A percentile compares a stretch with the other conserved stretches of the same genome.
These are phyloP conservation scores for Spathaspora hagerdaliae DNA, from an alignment of 805 yeast genomes.

Conservation along the genomic window DNA sequence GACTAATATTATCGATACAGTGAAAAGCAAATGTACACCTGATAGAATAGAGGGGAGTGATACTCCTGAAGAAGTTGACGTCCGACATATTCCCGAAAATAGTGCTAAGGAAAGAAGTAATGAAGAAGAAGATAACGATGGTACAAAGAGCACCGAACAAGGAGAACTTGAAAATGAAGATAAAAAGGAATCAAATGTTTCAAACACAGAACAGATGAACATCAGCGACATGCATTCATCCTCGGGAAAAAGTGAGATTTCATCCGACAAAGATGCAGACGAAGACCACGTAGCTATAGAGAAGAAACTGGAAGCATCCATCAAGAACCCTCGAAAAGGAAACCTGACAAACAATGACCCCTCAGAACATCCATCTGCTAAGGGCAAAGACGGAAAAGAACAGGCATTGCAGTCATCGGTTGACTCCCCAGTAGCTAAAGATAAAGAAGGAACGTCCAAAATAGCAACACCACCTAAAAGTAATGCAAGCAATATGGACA, in stretches of 20 bases:
- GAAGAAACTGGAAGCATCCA: too few relatives aligned
- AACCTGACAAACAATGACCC: too few relatives aligned
- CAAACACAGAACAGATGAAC: too few relatives aligned
- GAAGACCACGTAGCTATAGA: background rate
- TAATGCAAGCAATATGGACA: slow-evolving; percentile 41
- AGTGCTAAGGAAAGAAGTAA: slow-evolving; percentile 8
- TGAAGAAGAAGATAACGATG: slow-evolving; percentile 3
- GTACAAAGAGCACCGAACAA: background rate
- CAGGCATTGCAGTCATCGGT: slow-evolving; percentile 9
- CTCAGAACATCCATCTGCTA: background rate
- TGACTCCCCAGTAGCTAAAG: too few relatives aligned
- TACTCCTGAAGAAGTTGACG: background rate
- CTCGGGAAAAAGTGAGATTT: too few relatives aligned
- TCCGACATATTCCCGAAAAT: background rate
- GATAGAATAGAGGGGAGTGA: background rate
- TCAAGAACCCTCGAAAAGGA: too few relatives aligned
- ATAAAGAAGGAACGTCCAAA: too few relatives aligned
- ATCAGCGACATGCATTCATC: too few relatives aligned
- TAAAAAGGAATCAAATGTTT: too few relatives aligned
- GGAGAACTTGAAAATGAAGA: too few relatives aligned
- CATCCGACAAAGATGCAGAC: background rate
- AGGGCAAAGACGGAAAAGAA: background rate
- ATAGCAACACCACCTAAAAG: background rate
- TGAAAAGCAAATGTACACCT: background rate
- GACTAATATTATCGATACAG: too few relatives aligned